Evolutionary conservation across 257 asterid species (phyloP), one percentile per base, ranked within the genome.

Genomic region (Solanum clarkiae): DNA sequence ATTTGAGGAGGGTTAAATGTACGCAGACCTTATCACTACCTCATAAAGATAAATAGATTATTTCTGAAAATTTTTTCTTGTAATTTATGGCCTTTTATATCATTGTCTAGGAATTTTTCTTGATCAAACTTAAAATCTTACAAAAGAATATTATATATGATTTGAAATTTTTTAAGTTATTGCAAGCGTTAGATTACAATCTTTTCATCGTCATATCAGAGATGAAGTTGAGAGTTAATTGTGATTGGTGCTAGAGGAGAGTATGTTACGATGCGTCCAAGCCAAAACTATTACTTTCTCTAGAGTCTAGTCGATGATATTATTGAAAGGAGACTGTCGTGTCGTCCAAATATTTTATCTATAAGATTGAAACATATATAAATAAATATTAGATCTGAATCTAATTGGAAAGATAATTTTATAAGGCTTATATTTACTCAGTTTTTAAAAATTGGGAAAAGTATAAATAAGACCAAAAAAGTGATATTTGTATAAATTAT

Each of bases 161-260:
- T 32, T 32, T 32, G 40, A 32, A 16, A 16, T 66, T 29, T 10
- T 66, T 8, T 57, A 57, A 20, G 8, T 55, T 57, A 9, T 20
- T 8, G 6, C 1, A n/a, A n/a, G 0, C 17, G 60, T 55, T 17
- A 5, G 1, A 22, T 5, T 0, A 17, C 1, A 0, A 6, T 60
- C 32, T 60, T 47, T 3, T 2, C 14, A 47, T 47, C 51, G 4
- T 47, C 13, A 47, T 0, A 47, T 47, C 51, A 47, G 12, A 47
- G 51, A 47, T 10, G 4, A 47, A 47, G 14, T 47, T 47, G 53
- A 47, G 14, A 47, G 53, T 47, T 14, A 47, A 47, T 4, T 10
- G 53, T 47, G 53, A 47, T 10, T 47, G 53, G 14, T 47, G 14
- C 4, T 54, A 45, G 51, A 45, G 2, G 49, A 45, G 51, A 45